phyloP scores from a whole-genome alignment of 208 protist genomes.

The Ichthyophonus hoferi region DNA sequence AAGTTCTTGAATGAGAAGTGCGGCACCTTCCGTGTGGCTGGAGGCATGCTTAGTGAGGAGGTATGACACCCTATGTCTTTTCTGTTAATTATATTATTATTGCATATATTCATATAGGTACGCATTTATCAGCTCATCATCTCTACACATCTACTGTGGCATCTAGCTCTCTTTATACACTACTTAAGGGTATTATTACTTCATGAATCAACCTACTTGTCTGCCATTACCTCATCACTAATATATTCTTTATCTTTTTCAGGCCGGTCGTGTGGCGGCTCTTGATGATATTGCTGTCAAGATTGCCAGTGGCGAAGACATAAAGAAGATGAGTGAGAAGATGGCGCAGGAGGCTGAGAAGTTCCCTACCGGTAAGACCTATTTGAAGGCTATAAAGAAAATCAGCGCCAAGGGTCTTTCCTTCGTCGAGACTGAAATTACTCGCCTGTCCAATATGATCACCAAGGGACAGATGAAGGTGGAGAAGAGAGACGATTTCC shows the following conservation, averaged over 20 bases:
- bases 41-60: not conserved
- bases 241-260: not conserved
- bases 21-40: not conserved
- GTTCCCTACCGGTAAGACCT: not conserved
- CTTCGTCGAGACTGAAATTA: not conserved
- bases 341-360: not conserved
- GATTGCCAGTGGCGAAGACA: not conserved
- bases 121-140: no score
- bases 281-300: not conserved
- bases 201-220: no score
- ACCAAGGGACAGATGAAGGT: not conserved
- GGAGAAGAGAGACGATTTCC: not conserved
- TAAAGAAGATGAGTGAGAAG: not conserved
- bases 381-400: not conserved
- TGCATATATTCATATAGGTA: no score
- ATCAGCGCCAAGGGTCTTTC: not conserved
- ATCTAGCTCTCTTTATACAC: no score
- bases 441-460: not conserved
- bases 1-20: conserved; percentile 27
- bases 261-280: not conserved
- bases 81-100: no score
- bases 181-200: no score
- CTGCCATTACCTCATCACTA: no score
- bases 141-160: no score
- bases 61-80: no score